Conservation (phyloP, 2,329 filamentous ascomycete genomes). For the Coniochaeta ligniaria region DNA sequence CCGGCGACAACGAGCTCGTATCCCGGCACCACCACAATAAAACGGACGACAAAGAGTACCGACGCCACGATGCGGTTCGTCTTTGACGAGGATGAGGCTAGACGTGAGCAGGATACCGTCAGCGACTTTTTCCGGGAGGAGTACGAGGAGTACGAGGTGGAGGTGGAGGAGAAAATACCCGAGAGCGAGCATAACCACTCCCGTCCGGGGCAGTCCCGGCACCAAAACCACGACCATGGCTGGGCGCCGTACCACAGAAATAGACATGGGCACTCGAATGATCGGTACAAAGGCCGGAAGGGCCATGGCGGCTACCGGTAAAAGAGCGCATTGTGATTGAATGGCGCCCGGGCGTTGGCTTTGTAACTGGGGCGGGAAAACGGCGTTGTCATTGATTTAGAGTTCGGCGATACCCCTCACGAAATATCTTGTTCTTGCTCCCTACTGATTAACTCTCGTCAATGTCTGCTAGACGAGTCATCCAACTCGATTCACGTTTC, state of each 20-base stretch:
- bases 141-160: conserved; percentile 69
- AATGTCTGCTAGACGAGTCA: too few species aligned
- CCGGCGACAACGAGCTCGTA: conserved; percentile 30
- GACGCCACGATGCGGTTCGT: conserved; percentile 85
- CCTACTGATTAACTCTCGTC: background rate
- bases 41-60: conserved; percentile 36
- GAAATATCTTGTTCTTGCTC: background rate
- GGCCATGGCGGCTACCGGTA: background rate
- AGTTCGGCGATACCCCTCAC: background rate
- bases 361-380: background rate
- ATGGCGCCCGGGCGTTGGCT: background rate
- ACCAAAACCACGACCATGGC: conserved; percentile 12
- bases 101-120: conserved; percentile 62
- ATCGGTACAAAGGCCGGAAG: conserved; percentile 11
- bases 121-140: conserved; percentile 64
- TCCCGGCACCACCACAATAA: conserved; percentile 24
- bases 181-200: conserved; percentile 17
- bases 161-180: conserved; percentile 60
- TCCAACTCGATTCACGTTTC: too few species aligned
- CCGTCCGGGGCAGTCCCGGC: conserved; percentile 7
- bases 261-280: conserved; percentile 9
- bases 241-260: conserved; percentile 14
- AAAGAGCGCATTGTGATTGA: background rate
- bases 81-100: conserved; percentile 70
- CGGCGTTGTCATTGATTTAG: background rate